Conservation (phyloP, 108 stramenopile species). For the Cyclotella kingstonii region DNA sequence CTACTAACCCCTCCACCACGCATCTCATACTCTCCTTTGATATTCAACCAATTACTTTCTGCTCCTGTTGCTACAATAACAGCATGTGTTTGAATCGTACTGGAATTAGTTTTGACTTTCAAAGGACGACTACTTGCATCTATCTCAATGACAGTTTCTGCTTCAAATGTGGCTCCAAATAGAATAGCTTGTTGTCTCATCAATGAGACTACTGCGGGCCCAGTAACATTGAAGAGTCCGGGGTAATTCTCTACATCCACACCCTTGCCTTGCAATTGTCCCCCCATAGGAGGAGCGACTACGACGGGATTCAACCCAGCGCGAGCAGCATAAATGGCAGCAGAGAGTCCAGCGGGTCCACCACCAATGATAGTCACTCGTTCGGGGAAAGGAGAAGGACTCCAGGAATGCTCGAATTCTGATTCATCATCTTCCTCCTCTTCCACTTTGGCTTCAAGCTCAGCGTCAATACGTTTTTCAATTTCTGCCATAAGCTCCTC, state of each 20-base stretch:
- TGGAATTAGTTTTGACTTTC: conserved; percentile 66
- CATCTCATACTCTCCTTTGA: conserved; percentile 84
- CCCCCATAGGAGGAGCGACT: conserved; percentile 86
- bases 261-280: conserved; percentile 92
- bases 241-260: conserved; percentile 96
- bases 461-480: conserved; percentile 77
- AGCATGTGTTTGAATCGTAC: conserved; percentile 75
- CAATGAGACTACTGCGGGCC: conserved; percentile 75
- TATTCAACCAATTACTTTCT: conserved; percentile 88
- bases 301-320: conserved; percentile 87
- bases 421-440: conserved; percentile 71
- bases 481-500: conserved; percentile 80
- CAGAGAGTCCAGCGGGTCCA: conserved; percentile 90
- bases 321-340: conserved; percentile 93
- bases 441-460: conserved; percentile 74
- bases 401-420: conserved; percentile 70
- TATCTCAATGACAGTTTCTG: conserved; percentile 63
- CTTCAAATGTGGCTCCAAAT: conserved; percentile 84
- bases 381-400: conserved; percentile 57
- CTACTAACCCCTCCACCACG: conserved; percentile 89
- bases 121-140: conserved; percentile 63
- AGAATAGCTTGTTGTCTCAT: conserved; percentile 85
- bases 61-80: conserved; percentile 95
- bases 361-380: conserved; percentile 88
- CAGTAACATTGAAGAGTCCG: conserved; percentile 79